These are phyloP conservation scores for Potentilla sterilis DNA, from an alignment of 306 rosid genomes.

Conservation along the genomic window DNA sequence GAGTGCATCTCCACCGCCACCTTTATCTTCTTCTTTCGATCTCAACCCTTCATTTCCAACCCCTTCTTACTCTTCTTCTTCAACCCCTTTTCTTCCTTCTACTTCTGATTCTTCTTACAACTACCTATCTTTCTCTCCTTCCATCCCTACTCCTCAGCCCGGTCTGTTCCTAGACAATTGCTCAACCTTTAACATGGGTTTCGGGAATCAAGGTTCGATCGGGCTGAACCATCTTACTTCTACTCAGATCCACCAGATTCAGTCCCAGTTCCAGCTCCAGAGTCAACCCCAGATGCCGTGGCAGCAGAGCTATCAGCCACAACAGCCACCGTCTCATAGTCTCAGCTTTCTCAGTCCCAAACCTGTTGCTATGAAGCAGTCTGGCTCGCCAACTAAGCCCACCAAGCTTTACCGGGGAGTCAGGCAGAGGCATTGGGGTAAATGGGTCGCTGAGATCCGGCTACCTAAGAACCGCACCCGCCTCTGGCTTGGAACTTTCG, in stretches of 20 bases:
- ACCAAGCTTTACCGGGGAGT: slow-evolving; percentile 93
- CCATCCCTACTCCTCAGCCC: slow-evolving; percentile 29
- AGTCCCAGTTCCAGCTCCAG: slow-evolving; percentile 55
- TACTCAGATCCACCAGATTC: slow-evolving; percentile 74
- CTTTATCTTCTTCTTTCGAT: slow-evolving; percentile 8
- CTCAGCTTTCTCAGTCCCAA: slow-evolving; percentile 51
- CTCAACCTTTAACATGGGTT: slow-evolving; percentile 45
- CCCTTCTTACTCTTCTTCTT: background rate
- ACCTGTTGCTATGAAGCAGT: slow-evolving; percentile 71
- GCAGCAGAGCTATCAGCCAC: slow-evolving; percentile 12
- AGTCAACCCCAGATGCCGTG: slow-evolving; percentile 20
- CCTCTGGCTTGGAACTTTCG: slow-evolving; percentile 97
- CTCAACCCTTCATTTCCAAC: background rate
- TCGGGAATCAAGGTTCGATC: slow-evolving; percentile 40
- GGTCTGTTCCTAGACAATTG: slow-evolving; percentile 28
- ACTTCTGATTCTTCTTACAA: slow-evolving; percentile 18
- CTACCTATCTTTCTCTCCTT: slow-evolving; percentile 26
- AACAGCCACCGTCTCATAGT: background rate
- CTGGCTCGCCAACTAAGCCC: slow-evolving; percentile 57
- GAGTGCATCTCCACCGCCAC: slow-evolving; percentile 51
- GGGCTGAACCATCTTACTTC: slow-evolving; percentile 66
- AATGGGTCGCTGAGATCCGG: slow-evolving; percentile 98
- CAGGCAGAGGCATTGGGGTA: slow-evolving; percentile 96
- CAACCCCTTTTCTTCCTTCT: slow-evolving; percentile 17
- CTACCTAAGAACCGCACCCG: slow-evolving; percentile 92